These are phyloP conservation scores for Yamadazyma akitaensis DNA, from an alignment of 805 yeast genomes.

Conservation along the genomic window DNA sequence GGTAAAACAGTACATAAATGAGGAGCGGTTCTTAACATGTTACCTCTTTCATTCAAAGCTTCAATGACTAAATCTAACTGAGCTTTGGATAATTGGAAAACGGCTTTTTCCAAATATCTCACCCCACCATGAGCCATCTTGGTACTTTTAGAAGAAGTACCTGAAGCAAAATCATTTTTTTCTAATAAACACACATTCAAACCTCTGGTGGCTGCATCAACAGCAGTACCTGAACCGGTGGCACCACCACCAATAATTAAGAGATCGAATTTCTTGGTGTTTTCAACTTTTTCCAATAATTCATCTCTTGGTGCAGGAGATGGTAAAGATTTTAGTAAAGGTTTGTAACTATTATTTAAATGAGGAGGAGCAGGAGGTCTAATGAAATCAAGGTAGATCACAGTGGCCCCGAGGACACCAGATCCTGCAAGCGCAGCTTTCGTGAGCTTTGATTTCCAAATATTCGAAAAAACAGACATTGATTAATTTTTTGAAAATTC, in stretches of 20 bases:
- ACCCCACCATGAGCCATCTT: conserved; percentile 99
- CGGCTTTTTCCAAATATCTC: conserved; percentile 89
- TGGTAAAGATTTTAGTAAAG: conserved; percentile 43
- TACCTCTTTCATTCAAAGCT: conserved; percentile 43
- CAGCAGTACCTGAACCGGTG: conserved; percentile 88
- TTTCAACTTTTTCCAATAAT: conserved; percentile 42
- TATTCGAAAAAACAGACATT: conserved; percentile 10
- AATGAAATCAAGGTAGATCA: conserved; percentile 40
- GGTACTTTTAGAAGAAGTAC: conserved; percentile 91
- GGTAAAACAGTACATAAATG: conserved; percentile 85
- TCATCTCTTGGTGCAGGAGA: conserved; percentile 58
- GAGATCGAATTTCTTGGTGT: conserved; percentile 62
- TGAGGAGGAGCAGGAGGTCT: conserved; percentile 29
- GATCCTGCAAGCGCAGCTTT: conserved; percentile 30
- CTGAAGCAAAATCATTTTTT: conserved; percentile 85
- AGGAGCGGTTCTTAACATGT: conserved; percentile 86
- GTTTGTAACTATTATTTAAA: conserved; percentile 30
- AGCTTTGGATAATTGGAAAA: conserved; percentile 85
- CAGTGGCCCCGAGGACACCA: conserved; percentile 33
- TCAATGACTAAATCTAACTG: conserved; percentile 47
- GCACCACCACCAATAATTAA: conserved; percentile 95
- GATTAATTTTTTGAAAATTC: neutral
- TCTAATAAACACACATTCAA: conserved; percentile 84
- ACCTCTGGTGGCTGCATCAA: conserved; percentile 90
- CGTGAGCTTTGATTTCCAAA: conserved; percentile 24